A percentile compares a stretch with the other conserved stretches of the same genome.
Evolutionary conservation across 1,139 yeast species (phyloP).

Genomic region (Suhomyces ambrosiae): DNA sequence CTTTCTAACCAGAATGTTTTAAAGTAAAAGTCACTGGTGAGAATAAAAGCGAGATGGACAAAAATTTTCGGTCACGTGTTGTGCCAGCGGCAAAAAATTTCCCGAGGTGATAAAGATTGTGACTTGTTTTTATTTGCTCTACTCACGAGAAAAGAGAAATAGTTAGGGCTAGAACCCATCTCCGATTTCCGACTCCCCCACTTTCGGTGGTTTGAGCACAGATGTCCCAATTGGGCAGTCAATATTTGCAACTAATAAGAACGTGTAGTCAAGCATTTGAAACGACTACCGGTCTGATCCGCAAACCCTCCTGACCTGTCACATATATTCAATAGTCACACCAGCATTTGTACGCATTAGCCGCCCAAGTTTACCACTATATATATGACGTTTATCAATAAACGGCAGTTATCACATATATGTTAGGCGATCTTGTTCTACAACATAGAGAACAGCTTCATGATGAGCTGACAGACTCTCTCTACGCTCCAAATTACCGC

Average conservation of each 20-base stretch:
- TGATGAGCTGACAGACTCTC: neutral
- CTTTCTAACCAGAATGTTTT: conserved; percentile 48
- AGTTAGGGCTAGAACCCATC: neutral
- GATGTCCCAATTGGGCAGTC: neutral
- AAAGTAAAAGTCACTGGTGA: conserved; percentile 1
- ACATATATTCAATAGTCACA: neutral
- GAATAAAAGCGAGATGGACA: neutral
- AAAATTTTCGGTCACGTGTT: conserved; percentile 3
- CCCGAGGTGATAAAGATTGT: neutral
- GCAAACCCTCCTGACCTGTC: neutral
- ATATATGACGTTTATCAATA: no score
- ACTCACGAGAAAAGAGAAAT: neutral
- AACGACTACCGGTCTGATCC: neutral
- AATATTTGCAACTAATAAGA: conserved; percentile 1
- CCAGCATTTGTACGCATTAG: neutral
- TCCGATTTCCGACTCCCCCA: no score
- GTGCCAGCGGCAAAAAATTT: conserved; percentile 1
- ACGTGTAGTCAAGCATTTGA: neutral
- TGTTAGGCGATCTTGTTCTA: conserved; percentile 10
- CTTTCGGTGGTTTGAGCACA: no score
- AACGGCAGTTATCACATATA: neutral
- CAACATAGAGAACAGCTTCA: conserved; percentile 4
- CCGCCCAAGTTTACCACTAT: neutral
- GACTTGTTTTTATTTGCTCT: neutral
- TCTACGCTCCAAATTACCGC: neutral